phyloP scores from a whole-genome alignment of 768 basidiomycete genomes.

The Mrakia blollopis region DNA sequence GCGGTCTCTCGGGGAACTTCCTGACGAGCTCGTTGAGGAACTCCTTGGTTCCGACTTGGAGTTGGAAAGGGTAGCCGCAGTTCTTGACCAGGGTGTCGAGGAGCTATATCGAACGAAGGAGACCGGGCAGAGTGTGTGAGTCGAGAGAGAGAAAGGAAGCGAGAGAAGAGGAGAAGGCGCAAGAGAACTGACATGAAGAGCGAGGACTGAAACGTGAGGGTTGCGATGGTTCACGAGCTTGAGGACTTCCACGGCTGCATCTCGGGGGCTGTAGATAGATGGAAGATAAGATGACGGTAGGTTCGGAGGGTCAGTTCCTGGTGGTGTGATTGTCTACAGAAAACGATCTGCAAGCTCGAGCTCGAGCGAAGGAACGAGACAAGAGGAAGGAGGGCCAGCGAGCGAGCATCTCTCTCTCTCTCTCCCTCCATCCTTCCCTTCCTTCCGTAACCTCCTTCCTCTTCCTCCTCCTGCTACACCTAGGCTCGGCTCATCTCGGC shows the following conservation, averaged over 20 bases:
- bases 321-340: not conserved
- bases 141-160: not conserved
- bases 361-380: too few relatives aligned
- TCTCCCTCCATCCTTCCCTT: too few relatives aligned
- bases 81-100: constrained; percentile 89
- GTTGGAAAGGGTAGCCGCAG: constrained; percentile 95
- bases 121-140: not conserved
- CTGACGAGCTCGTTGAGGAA: constrained; percentile 97
- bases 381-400: too few relatives aligned
- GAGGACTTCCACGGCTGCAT: constrained; percentile 79
- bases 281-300: not conserved
- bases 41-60: constrained; percentile 95
- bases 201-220: constrained; percentile 80
- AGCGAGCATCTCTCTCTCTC: too few relatives aligned
- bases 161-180: not conserved
- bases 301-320: constrained; percentile 9
- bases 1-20: constrained; percentile 94
- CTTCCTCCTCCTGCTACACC: not conserved
- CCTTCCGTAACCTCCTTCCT: not conserved
- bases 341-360: too few relatives aligned
- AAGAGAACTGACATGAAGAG: constrained; percentile 54
- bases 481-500: too few relatives aligned
- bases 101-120: constrained; percentile 45
- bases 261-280: constrained; percentile 63
- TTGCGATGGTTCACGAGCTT: constrained; percentile 86